A percentile compares a stretch with the other conserved stretches of the same genome.
phyloP scores from a whole-genome alignment of 306 rosid species.

The Alnus glutinosa region DNA sequence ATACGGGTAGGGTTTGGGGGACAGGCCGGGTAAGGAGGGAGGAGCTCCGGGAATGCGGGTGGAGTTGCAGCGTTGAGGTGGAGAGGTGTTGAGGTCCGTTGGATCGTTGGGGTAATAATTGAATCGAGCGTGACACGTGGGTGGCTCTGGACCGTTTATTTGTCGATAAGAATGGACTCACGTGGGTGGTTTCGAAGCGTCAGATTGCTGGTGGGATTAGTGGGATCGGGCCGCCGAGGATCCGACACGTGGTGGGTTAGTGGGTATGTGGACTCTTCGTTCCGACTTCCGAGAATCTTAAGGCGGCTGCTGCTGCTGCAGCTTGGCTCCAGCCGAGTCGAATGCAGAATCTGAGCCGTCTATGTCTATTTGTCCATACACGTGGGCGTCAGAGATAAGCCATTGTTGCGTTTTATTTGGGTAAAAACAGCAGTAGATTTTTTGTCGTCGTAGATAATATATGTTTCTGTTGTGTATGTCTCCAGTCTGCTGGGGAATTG shows the following conservation, averaged over 20 bases:
- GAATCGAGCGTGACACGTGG: conserved; percentile 47
- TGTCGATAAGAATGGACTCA: conserved; percentile 24
- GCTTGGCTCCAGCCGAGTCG: conserved; percentile 3
- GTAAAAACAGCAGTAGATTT: not conserved
- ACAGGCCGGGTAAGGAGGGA: conserved; percentile 15
- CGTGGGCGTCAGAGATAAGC: not conserved
- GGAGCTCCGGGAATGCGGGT: conserved; percentile 23
- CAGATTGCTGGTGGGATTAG: conserved; percentile 17
- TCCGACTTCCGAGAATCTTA: not conserved
- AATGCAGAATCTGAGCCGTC: not conserved
- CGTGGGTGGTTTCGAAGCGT: conserved; percentile 22
- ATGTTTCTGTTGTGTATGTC: too few species aligned
- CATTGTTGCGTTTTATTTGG: not conserved
- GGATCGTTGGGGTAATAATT: conserved; percentile 48
- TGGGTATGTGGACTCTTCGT: not conserved
- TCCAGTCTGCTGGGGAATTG: too few species aligned
- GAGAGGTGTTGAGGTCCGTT: conserved; percentile 45
- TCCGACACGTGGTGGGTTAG: conserved; percentile 4
- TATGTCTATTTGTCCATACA: not conserved
- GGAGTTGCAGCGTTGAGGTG: conserved; percentile 8
- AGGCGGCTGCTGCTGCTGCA: not conserved
- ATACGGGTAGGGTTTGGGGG: not conserved
- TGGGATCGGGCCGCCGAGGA: not conserved
- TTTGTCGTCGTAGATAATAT: not conserved
- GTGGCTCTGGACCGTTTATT: conserved; percentile 17